Base-by-base conservation (phyloP, 2,329 filamentous ascomycete genomes). In the Fusarium austroafricanum region DNA sequence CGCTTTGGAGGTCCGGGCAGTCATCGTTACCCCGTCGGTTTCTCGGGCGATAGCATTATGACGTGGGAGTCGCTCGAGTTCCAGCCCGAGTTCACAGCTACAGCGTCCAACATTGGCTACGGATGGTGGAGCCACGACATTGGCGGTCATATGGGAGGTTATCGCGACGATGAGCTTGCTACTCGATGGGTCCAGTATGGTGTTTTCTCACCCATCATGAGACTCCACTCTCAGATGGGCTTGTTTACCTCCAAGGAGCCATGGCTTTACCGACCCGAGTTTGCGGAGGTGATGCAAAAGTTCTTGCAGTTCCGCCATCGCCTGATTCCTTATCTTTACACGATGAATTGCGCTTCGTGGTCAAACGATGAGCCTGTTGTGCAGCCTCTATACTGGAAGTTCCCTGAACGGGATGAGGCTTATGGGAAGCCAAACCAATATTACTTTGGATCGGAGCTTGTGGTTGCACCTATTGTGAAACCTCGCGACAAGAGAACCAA, bases 101-200 rank as follows among this genome's bases (percentile, higher is more conserved):
- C 86, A 1, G 86, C 88, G 0, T 88, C 86, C 11, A 90, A 91
- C 74, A 89, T 90, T 60, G 88, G 88, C 1, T 90, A 88, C 65
- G 88, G 87, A 3, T 90, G 88, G 87, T 90, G 88, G 88, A 88
- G 85, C 49, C 88, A 90, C 73, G 88, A 90, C 65, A 89, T 90
- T 28, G 88, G 88, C n/a, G 88, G 88, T 0, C 88, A 90, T 72
- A 84, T 86, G 68, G 73, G 76, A 3, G 88, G 88, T 6, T 77
- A 76, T 38, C 83, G 84, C 8, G 85, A 88, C 49, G 87, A 89
- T 50, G 86, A 90, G 69, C 78, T 89, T 10, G 81, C 83, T 2
- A 82, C 84, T 2, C 82, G 88, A 18, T 90, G 88, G 88, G 81
- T 89, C 1, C 88, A 90, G 71, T 80, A 87, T 3, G 88, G 88